Evolutionary conservation across 371 early-diverging fungal genomes (phyloP), one percentile per base, ranked within the genome.

Genomic region (Zopfochytrium polystomum): DNA sequence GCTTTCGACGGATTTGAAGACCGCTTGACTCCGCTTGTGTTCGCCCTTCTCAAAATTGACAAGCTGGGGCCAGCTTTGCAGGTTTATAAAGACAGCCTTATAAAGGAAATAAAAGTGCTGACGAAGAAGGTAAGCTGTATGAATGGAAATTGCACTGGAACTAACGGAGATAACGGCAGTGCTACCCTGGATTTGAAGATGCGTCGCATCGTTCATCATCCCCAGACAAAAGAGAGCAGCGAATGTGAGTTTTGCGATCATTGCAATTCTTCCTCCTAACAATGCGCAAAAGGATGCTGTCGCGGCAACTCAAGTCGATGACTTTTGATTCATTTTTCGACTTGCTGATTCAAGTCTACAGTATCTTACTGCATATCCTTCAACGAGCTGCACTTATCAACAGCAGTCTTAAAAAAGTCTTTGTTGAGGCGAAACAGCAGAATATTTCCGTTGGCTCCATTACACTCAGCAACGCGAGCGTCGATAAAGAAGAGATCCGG

Each of bases 241-340:
- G 78, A 66, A 77, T 67, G 80, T 62, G 44, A 23, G 53, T 35
- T n/a, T 48, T 15, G 9, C 29, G 11, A 38, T 35, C 27, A 4
- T 59, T 34, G 22, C 20, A 18, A 52, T 52, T n/a, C 6, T 32
- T 52, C 38, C 29, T 33, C 13, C 38, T 50, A 43, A 50, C 15
- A 11, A n/a, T n/a, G n/a, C 49, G 6, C 27, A 34, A 4, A 27
- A 67, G 71, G 25, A 66, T 65, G 2, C 64, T 77, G 9, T 72
- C 81, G 2, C 66, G 63, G 32, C 73, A 73, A 32, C 67, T 83
- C 33, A 63, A 76, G 3, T 58, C 73, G 2, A 81, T 95, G 90
- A 85, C 89, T 2, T 86, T 94, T 62, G 86, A 90, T 45, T 74
- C 86, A 2, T 96, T 91, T 67, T 84, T 87, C 60, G 79, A 84